A percentile compares a stretch with the other conserved stretches of the same genome.
These are phyloP conservation scores for Plasmodium vivax DNA, from an alignment of 169 alveolate genomes.

Conservation along the genomic window DNA sequence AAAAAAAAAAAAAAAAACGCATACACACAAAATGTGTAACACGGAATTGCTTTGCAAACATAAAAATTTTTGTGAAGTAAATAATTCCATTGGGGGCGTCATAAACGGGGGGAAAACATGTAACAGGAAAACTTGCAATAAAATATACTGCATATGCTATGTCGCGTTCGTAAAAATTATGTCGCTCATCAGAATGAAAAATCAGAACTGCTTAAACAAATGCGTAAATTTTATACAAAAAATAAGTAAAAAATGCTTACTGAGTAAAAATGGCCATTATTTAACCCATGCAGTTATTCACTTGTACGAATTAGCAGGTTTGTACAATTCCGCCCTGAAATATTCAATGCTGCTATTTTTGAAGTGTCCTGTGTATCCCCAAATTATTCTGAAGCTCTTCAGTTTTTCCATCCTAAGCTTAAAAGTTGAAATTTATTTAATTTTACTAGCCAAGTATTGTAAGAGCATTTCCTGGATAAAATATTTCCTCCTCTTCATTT, in stretches of 20 bases:
- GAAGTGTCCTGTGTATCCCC: conserved; percentile 50
- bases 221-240: conserved; percentile 30
- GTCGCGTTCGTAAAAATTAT: conserved; percentile 63
- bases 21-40: neutral
- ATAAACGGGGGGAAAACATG: neutral
- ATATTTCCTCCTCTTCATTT: conserved; percentile 56
- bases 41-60: neutral
- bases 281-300: conserved; percentile 45
- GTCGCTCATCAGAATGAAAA: conserved; percentile 22
- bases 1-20: neutral
- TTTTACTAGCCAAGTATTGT: conserved; percentile 47
- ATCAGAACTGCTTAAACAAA: conserved; percentile 46
- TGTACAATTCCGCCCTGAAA: conserved; percentile 17
- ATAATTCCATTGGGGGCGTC: neutral
- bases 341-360: conserved; percentile 57
- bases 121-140: neutral
- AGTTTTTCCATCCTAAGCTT: conserved; percentile 55
- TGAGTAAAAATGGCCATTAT: conserved; percentile 44
- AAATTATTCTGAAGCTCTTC: conserved; percentile 44
- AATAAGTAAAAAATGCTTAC: conserved; percentile 31
- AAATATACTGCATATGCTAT: conserved; percentile 37
- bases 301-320: conserved; percentile 58
- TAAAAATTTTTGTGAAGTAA: neutral
- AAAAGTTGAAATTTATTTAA: conserved; percentile 46
- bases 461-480: conserved; percentile 40